Percentiles rank a stretch among this genome's conserved stretches.
Evolutionary conservation across 495 filamentous ascomycete species (phyloP).

Genomic region (Penicillium cataractarum): DNA sequence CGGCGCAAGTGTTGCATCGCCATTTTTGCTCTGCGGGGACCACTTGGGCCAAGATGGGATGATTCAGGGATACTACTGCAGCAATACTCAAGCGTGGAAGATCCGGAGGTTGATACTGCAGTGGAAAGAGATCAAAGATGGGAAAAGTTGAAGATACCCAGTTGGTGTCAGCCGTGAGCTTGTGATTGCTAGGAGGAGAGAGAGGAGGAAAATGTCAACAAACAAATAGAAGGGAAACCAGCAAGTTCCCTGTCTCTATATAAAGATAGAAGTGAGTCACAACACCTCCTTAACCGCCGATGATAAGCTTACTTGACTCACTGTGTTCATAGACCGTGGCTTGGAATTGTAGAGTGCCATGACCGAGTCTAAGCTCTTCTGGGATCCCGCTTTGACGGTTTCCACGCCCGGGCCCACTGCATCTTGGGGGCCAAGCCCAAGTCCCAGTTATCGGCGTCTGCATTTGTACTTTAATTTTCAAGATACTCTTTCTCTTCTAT

Average conservation of each 20-base stretch:
- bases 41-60: not conserved
- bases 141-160: not conserved
- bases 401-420: not conserved
- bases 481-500: not conserved
- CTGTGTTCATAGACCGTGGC: not conserved
- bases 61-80: too few species aligned
- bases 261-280: not conserved
- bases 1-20: slow-evolving; percentile 4
- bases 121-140: not conserved
- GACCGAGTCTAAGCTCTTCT: not conserved
- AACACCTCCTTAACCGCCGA: too few species aligned
- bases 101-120: too few species aligned
- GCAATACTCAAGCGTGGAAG: too few species aligned
- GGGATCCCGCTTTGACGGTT: not conserved
- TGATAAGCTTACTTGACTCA: not conserved
- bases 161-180: not conserved
- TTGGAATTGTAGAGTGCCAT: not conserved
- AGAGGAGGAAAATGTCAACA: not conserved
- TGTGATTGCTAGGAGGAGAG: not conserved
- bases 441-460: not conserved
- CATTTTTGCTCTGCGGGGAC: not conserved
- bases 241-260: not conserved
- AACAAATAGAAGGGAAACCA: not conserved
- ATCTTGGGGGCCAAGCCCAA: not conserved
- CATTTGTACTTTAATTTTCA: not conserved